Conservation (phyloP, 208 protist genomes). For the Angomonas desouzai region DNA sequence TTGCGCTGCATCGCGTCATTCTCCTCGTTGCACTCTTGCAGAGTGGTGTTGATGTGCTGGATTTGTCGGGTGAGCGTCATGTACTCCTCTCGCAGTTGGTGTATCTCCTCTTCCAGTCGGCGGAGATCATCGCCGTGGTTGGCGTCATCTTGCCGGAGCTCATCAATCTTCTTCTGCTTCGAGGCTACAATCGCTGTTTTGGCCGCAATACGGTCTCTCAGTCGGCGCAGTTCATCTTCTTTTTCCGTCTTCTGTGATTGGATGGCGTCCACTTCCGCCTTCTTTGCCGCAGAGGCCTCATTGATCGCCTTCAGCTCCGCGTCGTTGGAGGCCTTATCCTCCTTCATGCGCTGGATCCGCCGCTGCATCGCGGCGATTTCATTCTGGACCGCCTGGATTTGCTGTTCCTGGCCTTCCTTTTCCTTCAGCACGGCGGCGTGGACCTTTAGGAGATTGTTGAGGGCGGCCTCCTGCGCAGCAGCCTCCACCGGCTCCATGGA, state of each 20-base stretch:
- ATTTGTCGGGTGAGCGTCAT: slow-evolving; percentile 71
- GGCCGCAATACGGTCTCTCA: slow-evolving; percentile 53
- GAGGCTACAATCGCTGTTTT: slow-evolving; percentile 26
- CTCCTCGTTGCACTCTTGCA: slow-evolving; percentile 89
- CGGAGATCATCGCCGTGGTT: slow-evolving; percentile 45
- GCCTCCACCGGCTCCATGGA: slow-evolving; percentile 85
- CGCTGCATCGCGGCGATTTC: slow-evolving; percentile 38
- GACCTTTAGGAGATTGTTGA: slow-evolving; percentile 89
- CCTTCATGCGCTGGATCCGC: slow-evolving; percentile 40
- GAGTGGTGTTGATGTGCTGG: slow-evolving; percentile 71
- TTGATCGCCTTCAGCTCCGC: slow-evolving; percentile 36
- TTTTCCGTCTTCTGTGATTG: slow-evolving; percentile 58
- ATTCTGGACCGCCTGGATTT: slow-evolving; percentile 46
- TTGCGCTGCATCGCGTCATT: slow-evolving; percentile 68
- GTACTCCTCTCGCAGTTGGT: slow-evolving; percentile 71
- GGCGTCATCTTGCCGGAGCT: slow-evolving; percentile 52
- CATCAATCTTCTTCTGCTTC: slow-evolving; percentile 45
- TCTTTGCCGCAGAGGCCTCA: slow-evolving; percentile 39
- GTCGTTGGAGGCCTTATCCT: slow-evolving; percentile 47
- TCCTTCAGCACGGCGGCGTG: slow-evolving; percentile 93
- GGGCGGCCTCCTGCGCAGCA: slow-evolving; percentile 90
- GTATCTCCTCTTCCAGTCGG: slow-evolving; percentile 32
- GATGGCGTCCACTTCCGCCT: slow-evolving; percentile 55
- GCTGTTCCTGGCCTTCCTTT: slow-evolving; percentile 73
- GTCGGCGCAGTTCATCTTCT: slow-evolving; percentile 73